Base-by-base conservation (phyloP, 2,329 filamentous ascomycete genomes). In the Scortechinia acanthostroma region DNA sequence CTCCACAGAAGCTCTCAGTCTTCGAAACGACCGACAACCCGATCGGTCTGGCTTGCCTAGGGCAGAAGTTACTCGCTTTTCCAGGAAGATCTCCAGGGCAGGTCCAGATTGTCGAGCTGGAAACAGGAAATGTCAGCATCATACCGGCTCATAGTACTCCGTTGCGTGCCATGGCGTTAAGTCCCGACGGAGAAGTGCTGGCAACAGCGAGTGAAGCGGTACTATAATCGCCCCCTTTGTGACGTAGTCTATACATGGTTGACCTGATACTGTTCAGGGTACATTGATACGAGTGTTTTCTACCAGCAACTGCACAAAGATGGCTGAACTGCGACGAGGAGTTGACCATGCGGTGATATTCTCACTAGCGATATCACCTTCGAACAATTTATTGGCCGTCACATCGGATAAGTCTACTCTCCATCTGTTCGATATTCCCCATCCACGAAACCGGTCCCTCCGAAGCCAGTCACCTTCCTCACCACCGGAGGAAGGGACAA, bases 351-450 rank as follows among this genome's bases (percentile, higher is more conserved):
- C 93, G 15, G 81, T 82, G 45, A 86, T 97, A 52, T 95, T 88
- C 65, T 91, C 88, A 2, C 72, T 98, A 10, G 84, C 86, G 10
- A 93, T 98, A 61, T 94, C 88, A 17, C 91, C 91, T 1, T 83
- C 83, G 1, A 87, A 86, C 44, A 78, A 75, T 37, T 76, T 90
- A 58, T 74, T 97, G 10, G 93, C 93, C 21, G 91, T 90, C 49
- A 97, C 91, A 1, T 96, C 91, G 1, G 93, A 98, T 70, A 98
- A 97, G 65, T 91, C 88, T 4, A 98, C 91, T 1, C 73, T 98
- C 10, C 93, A 98, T 63, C 77, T 98, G 28, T 98, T 96, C 58
- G 90, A 97, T 57, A 74, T 96, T 1, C 84, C 85, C 3, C 74
- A 77, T 48, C 71, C 5, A 70, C 68, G 43, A 68, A 65, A 50